Evolutionary conservation across 768 basidiomycete species (phyloP).

Genomic region (Kwoniella botswanensis): DNA sequence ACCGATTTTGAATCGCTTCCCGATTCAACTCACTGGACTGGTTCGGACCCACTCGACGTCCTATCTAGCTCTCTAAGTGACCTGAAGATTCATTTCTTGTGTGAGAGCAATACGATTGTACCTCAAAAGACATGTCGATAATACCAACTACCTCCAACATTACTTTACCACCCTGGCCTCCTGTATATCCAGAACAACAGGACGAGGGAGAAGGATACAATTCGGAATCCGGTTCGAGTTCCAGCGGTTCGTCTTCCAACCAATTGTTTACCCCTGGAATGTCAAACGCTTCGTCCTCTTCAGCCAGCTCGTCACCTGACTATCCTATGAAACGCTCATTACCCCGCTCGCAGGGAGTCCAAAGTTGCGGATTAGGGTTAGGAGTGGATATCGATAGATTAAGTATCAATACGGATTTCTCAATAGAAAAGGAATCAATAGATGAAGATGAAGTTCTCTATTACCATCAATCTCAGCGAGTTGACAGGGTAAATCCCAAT

Average conservation of each 20-base stretch:
- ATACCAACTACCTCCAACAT: neutral
- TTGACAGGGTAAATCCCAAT: neutral
- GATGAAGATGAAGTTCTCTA: conserved; percentile 11
- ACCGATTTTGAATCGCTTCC: neutral
- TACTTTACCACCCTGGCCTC: conserved; percentile 4
- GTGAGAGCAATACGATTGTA: too few species aligned
- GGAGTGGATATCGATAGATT: conserved; percentile 4
- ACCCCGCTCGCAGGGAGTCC: neutral
- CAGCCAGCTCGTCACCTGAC: neutral
- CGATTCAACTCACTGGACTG: too few species aligned
- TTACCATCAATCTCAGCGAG: neutral
- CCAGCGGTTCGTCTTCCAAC: neutral
- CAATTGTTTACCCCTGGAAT: neutral
- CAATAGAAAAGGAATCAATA: conserved; percentile 12
- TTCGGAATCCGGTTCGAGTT: neutral
- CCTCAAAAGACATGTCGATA: neutral
- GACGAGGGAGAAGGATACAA: neutral
- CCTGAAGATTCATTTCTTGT: too few species aligned
- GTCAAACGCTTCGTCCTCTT: conserved; percentile 2
- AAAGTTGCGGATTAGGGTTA: conserved; percentile 7
- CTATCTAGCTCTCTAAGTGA: too few species aligned
- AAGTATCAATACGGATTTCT: conserved; percentile 19
- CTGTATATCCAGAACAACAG: neutral
- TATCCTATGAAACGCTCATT: neutral
- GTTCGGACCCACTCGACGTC: too few species aligned